A percentile compares a stretch with the other conserved stretches of the same genome.
phyloP scores from a whole-genome alignment of 352 stramenopile genomes.

The Globisporangium mamillatum region DNA sequence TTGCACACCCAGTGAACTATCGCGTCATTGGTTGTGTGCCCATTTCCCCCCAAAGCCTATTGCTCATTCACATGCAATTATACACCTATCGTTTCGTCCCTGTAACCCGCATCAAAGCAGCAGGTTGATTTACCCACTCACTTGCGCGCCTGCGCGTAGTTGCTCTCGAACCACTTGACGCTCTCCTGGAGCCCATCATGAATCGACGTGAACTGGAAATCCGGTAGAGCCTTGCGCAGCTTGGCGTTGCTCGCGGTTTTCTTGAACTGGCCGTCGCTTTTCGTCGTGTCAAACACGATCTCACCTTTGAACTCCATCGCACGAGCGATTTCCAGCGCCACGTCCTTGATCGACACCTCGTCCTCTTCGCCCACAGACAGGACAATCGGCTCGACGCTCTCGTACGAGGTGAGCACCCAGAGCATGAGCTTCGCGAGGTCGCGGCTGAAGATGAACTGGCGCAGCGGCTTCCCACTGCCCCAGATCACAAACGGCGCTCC shows the following conservation, averaged over 20 bases:
- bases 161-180: not conserved
- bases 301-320: conserved; percentile 82
- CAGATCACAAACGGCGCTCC: conserved; percentile 92
- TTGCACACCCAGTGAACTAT: not conserved
- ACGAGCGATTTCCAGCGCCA: conserved; percentile 78
- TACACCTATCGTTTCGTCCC: not conserved
- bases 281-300: conserved; percentile 90
- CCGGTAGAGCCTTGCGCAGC: conserved; percentile 81
- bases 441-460: conserved; percentile 97
- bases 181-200: conserved; percentile 60
- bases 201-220: conserved; percentile 93
- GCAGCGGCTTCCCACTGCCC: conserved; percentile 92
- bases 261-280: conserved; percentile 98
- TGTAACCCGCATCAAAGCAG: not conserved
- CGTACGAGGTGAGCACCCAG: conserved; percentile 63
- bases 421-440: conserved; percentile 96
- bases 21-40: not conserved
- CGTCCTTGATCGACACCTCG: conserved; percentile 95
- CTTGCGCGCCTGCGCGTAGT: not conserved
- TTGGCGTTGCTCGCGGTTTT: conserved; percentile 98
- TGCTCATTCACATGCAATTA: not conserved
- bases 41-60: not conserved
- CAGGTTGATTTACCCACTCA: not conserved
- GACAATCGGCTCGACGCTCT: conserved; percentile 95
- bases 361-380: conserved; percentile 92